phyloP scores from a whole-genome alignment of 2,329 filamentous ascomycete species.

The Aspergillus sp. region DNA sequence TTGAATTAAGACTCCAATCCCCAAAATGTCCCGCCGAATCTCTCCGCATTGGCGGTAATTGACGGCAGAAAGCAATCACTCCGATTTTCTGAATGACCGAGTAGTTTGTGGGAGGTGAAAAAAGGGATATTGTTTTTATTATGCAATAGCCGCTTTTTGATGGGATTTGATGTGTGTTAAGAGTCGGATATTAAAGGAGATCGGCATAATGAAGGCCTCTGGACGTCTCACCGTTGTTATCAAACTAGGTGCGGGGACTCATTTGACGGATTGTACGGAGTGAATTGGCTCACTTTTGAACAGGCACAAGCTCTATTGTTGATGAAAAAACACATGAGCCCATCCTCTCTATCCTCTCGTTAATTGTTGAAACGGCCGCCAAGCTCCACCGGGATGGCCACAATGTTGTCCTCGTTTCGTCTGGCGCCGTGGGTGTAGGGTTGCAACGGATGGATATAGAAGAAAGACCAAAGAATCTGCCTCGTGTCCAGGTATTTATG shows the following conservation, averaged over 20 bases:
- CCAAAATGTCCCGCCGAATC: constrained; percentile 9
- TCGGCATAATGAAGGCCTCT: constrained; percentile 16
- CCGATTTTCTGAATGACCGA: background rate
- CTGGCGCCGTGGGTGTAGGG: constrained; percentile 91
- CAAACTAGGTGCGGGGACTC: constrained; percentile 32
- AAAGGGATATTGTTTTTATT: background rate
- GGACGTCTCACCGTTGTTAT: constrained; percentile 32
- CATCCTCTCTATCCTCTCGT: constrained; percentile 77
- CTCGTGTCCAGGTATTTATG: constrained; percentile 65
- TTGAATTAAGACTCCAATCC: background rate
- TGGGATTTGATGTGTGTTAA: background rate
- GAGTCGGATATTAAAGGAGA: background rate
- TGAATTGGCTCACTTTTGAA: constrained; percentile 12
- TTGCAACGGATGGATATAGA: constrained; percentile 83
- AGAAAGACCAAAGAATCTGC: constrained; percentile 80
- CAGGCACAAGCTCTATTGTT: constrained; percentile 97
- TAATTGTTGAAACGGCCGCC: constrained; percentile 91
- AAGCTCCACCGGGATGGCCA: constrained; percentile 85
- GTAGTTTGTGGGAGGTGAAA: background rate
- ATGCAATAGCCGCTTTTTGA: background rate
- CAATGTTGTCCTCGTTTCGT: constrained; percentile 91
- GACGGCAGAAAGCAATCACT: constrained; percentile 23
- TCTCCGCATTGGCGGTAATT: constrained; percentile 26
- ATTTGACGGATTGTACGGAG: background rate
- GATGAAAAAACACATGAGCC: constrained; percentile 94